phyloP scores from a whole-genome alignment of 2,329 filamentous ascomycete species.

The Alternaria sp. region DNA sequence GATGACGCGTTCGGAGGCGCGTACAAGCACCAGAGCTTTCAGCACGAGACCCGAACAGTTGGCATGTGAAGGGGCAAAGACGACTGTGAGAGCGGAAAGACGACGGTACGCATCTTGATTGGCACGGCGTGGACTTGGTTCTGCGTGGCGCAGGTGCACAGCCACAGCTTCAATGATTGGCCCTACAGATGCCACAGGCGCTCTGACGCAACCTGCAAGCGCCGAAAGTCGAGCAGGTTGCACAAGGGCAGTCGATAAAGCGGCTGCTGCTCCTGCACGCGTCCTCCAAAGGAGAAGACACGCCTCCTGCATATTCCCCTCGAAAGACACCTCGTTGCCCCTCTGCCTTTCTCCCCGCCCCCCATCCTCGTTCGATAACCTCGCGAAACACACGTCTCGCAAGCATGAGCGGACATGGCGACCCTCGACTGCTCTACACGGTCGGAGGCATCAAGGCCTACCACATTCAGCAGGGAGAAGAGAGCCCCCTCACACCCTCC shows the following conservation, averaged over 20 bases:
- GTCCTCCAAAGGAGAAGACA: constrained; percentile 23
- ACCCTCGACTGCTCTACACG: constrained; percentile 64
- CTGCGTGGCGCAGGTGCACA: constrained; percentile 11
- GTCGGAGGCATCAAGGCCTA: constrained; percentile 89
- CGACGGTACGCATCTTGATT: not conserved
- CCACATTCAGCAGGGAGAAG: constrained; percentile 87
- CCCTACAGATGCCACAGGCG: constrained; percentile 4
- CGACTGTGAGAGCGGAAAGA: not conserved
- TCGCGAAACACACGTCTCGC: constrained; percentile 20
- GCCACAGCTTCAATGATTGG: constrained; percentile 15
- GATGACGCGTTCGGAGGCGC: constrained; percentile 20
- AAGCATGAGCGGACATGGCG: constrained; percentile 61
- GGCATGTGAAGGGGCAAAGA: constrained; percentile 20
- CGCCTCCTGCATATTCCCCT: constrained; percentile 19
- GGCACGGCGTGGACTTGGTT: not conserved
- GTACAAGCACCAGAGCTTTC: not conserved
- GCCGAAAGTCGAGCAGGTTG: constrained; percentile 28
- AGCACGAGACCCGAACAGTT: constrained; percentile 1
- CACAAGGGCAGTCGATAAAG: constrained; percentile 21
- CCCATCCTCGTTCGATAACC: constrained; percentile 16
- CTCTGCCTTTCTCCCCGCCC: not conserved
- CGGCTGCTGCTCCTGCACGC: constrained; percentile 13
- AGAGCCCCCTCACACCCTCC: constrained; percentile 80
- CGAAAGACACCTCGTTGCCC: not conserved
- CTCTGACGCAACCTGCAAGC: constrained; percentile 27